Evolutionary conservation across 371 early-diverging fungal species (phyloP), one percentile per base, ranked within the genome.

Genomic region (Coemansia sp.): DNA sequence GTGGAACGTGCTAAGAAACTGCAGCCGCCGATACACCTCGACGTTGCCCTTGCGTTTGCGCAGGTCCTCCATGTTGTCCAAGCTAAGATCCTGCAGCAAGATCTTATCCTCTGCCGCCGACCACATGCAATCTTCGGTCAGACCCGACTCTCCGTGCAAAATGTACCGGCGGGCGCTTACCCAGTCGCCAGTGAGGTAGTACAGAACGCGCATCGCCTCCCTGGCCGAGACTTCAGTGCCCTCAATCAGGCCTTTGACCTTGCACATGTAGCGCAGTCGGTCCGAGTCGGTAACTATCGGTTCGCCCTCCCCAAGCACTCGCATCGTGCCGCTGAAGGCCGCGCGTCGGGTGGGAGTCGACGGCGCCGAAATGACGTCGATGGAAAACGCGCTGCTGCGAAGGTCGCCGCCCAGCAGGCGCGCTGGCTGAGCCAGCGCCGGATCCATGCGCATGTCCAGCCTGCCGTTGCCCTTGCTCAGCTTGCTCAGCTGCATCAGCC

Each of bases 1-100:
- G n/a, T 72, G 62, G 66, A 65, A 72, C n/a, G 71, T 65, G 57
- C 70, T 70, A 30, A 72, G 58, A 59, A 72, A 72, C 65, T 72
- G 74, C 45, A 72, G 59, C 30, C 74, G 61, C 4, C 74, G 70
- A 52, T 72, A 72, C 34, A 72, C 74, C 66, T 72, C 74, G 39
- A 70, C 65, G 34, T 58, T 69, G 55, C 74, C 72, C 58, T 65
- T 65, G 57, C 58, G 57, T 59, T 55, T 40, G 5, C 74, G 71
- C 61, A 72, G 58, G 16, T 60, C 59, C 33, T 65, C 61, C 71
- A 72, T 60, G 33, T 36, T 53, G 20, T 33, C 50, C 26, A 57
- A 9, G 55, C 34, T 41, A 41, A 55, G 30, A 4, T 59, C 70
- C 30, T 61, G 61, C 41, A 65, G 55, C 42, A 72, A 42, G 8